Evolutionary conservation across 73 alveolate species (phyloP).

Genomic region (Tetrahymena thermophila): DNA sequence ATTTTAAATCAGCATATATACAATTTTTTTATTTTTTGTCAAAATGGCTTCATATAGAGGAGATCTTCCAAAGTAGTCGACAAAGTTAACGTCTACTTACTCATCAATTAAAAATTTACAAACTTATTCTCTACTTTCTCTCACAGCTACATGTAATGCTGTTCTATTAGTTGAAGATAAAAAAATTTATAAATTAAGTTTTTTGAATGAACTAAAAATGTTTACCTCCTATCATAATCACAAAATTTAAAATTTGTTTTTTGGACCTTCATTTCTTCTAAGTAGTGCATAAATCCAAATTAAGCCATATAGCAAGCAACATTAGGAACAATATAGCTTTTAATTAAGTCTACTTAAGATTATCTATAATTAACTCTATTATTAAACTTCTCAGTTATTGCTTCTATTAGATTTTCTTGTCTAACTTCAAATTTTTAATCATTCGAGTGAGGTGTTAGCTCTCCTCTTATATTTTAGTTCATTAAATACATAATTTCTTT

Average conservation of each 20-base stretch:
- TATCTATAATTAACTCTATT: slow-evolving; percentile 3
- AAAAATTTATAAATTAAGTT: too few relatives aligned
- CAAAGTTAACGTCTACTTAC: slow-evolving; percentile 16
- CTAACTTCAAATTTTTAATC: slow-evolving; percentile 23
- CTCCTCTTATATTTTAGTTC: slow-evolving; percentile 21
- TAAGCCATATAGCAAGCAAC: slow-evolving; percentile 35
- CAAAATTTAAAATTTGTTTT: slow-evolving; percentile 24
- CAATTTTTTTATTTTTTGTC: slow-evolving; percentile 1
- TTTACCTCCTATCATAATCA: slow-evolving; percentile 19
- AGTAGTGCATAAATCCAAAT: slow-evolving; percentile 10
- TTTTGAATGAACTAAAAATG: not conserved
- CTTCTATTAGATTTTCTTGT: slow-evolving; percentile 22
- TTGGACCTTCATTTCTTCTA: slow-evolving; percentile 9
- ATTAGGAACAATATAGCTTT: slow-evolving; percentile 24
- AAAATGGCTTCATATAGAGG: slow-evolving; percentile 34
- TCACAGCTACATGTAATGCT: slow-evolving; percentile 32
- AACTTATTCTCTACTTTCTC: not conserved
- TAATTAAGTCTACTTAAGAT: slow-evolving; percentile 15
- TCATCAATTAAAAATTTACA: slow-evolving; percentile 14
- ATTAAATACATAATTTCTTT: slow-evolving; percentile 1
- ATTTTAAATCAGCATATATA: slow-evolving; percentile 5
- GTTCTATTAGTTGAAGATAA: not conserved
- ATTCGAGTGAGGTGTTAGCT: not conserved
- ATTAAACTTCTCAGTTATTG: not conserved
- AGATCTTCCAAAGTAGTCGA: slow-evolving; percentile 26